Base-by-base conservation (phyloP, 306 rosid genomes). In the Trifolium fragiferum region DNA sequence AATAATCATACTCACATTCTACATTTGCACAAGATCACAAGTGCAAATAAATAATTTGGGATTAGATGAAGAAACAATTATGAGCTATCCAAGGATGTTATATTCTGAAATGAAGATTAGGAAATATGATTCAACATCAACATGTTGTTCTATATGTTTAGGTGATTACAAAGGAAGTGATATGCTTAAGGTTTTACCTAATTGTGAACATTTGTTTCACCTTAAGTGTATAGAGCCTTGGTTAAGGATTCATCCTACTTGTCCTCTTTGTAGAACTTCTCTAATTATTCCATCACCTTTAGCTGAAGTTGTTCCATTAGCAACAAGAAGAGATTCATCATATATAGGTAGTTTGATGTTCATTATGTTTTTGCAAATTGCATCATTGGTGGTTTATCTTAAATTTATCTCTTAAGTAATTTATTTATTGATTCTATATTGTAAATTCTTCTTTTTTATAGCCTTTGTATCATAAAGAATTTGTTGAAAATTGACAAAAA, bases 231-330 rank as follows among this genome's bases (percentile, higher is more conserved):
- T 93, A 8, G 98, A 93, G 53, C 96, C 94, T 0, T 93, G 98
- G 98, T 50, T 93, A 70, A 83, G 94, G 78, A 12, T 91, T 78
- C 79, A 91, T 68, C 98, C 98, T 1, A 85, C 96, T 0, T 93
- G 98, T 75, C 98, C 98, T 7, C 85, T 94, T 15, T 94, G 98
- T 74, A 88, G 98, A 81, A 88, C 93, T 1, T 94, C 98, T 7
- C 97, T 96, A 11, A 62, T 87, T 10, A 95, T n/a, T n/a, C n/a
- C 93, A 5, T 92, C 99, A 8, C 98, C 98, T 75, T 87, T 90
- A 50, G 95, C 95, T 27, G 98, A 94, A 84, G 95, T 90, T 54
- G 93, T 87, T 74, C 95, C 97, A 6, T 63, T 94, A 75, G 90
- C 98, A 1, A 76, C 78, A 53, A 77, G 90, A 64, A 57, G 90